Base-by-base conservation (phyloP, 2,329 filamentous ascomycete genomes). In the Neofusicoccum parvum region DNA sequence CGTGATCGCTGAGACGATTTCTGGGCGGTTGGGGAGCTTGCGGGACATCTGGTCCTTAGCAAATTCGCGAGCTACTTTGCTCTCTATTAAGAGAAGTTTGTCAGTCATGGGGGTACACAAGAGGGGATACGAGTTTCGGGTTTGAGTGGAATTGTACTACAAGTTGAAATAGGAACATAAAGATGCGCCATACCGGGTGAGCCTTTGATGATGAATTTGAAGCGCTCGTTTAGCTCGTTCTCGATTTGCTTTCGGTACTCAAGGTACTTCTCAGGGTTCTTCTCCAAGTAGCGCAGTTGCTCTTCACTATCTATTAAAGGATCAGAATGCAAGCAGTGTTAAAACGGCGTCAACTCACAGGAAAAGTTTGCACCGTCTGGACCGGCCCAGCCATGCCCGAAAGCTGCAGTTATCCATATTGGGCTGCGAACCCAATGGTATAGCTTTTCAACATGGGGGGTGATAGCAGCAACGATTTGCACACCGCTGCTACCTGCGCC, bases 151-250 rank as follows among this genome's bases (percentile, higher is more conserved):
- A 32, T 32, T 5, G 27, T 32, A 2, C 27, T 32, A 5, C 27
- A 5, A 32, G 6, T 32, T 32, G 27, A 5, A 7, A 32, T 32
- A 32, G 1, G 27, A 32, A 32, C 5, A 32, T 7, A 2, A 7
- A 32, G 5, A 32, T 32, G 6, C 3, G 27, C 27, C 65, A 6
- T 48, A 60, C 56, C 56, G 12, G 56, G 56, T 15, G 77, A 80
- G n/a, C 80, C 81, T 69, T 82, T 84, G 68, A 83, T 74, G 69
- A 85, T 84, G 72, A 85, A 81, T 51, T 82, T 82, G 76, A 86
- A 65, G n/a, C 56, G 36, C n/a, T 32, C 27, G 46, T 65, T 65
- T 14, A 65, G 23, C 17, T 82, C 76, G 59, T 77, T 74, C 67
- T 83, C 81, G 60, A 82, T 80, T 64, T 77, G 76, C 63, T 82